Evolutionary conservation across 768 basidiomycete species (phyloP), one percentile per base, ranked within the genome.

Genomic region (Lenzites betulinus): DNA sequence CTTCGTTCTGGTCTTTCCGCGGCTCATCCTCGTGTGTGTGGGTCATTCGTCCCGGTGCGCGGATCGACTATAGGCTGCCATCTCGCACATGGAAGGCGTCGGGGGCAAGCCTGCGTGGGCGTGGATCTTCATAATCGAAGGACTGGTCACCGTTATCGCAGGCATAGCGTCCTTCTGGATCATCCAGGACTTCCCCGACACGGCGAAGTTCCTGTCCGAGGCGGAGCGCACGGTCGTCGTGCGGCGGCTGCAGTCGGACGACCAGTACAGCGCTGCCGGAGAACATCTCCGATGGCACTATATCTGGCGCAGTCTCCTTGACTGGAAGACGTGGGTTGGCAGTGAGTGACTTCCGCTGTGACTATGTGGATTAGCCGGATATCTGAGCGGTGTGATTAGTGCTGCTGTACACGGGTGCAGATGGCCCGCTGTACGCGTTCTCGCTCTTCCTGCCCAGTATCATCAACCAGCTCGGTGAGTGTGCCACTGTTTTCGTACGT

Each of bases 121-220:
- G 23, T 90, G 88, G 88, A 89, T 90, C 67, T 89, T 91, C 81
- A 89, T 90, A 56, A 62, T 90, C 13, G 87, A 90, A 67, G 90
- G 89, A 20, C 73, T 91, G 36, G 76, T 75, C 15, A 91, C 90
- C 1, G 78, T 91, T 25, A 16, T 90, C n/a, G 88, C 86, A 6
- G 88, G 87, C 9, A 69, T 71, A 23, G 70, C 77, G 11, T 90
- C 89, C 1, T 92, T 85, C 75, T 92, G 82, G 80, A 83, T 92
- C 68, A 83, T 92, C 59, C 85, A 90, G 66, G 91, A 92, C 69
- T 93, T 92, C 74, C 90, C 91, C 3, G 89, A 92, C 66, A 89
- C 84, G 1, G 90, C 90, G 26, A 88, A 81, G 64, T 92, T 92
- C 76, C 77, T 93, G 7, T 81, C 79, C n/a, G 87, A 89, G 64